Base-by-base conservation (phyloP, 2,329 filamentous ascomycete genomes). In the Triangularia verruculosa region DNA sequence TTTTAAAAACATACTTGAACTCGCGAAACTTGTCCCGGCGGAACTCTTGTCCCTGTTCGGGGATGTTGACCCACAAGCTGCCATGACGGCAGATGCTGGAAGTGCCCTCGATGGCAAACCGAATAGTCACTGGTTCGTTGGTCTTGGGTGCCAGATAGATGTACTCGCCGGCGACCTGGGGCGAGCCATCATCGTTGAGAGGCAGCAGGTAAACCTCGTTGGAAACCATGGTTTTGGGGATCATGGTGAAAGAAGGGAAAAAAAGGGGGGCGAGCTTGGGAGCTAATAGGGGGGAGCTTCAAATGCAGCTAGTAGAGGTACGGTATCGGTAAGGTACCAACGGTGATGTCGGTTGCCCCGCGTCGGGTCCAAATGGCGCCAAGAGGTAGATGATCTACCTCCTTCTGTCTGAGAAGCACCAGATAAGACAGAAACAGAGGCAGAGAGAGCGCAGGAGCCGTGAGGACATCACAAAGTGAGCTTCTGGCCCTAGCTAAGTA, bases 21-120 rank as follows among this genome's bases (percentile, higher is more conserved):
- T 97, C 90, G 72, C 88, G 87, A 76, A 96, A 99, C 32, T 84
- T 83, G 72, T 90, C 83, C 70, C 95, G 89, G 68, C 87, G 84
- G 74, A 98, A 99, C 52, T 87, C 79, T 57, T 86, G 80, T 64
- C 89, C 93, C 71, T 88, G 82, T 66, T 89, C 85, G 7, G 95
- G 95, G 65, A 98, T 91, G 76, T 99, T 99, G 73, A 97, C 90
- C 94, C 95, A 99, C 67, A 99, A 83, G 74, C 91, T 97, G 64
- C 96, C 95, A 78, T 97, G 84, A 70, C 93, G 87, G 77, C 93
- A 97, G 81, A 99, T 95, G 66, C 94, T 97, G 74, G 94, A 97
- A 63, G 92, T 94, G 66, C 95, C 93, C 77, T 97, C 91, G 70
- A 97, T 94, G 70, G 92, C 87, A 77, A 99, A 97, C 64, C 94